These are phyloP conservation scores for Microcos paniculata DNA, from an alignment of 345 rosid genomes.

Conservation along the genomic window DNA sequence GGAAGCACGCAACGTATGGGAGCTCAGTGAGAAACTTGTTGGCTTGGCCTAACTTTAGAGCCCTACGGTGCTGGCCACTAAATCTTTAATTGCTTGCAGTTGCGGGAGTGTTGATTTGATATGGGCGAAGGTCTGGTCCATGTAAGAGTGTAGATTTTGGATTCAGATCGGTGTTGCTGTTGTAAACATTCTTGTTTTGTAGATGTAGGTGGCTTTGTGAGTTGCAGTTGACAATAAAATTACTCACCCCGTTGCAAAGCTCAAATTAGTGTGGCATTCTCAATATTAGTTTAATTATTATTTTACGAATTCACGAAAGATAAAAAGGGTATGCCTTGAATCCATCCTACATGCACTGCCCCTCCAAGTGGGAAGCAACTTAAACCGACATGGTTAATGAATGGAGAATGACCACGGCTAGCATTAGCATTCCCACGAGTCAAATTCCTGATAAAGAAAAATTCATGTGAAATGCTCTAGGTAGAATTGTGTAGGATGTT, in stretches of 20 bases:
- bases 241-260: constrained; percentile 21
- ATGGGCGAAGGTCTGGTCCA: constrained; percentile 6
- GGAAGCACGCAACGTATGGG: constrained; percentile 95
- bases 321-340: background rate
- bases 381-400: background rate
- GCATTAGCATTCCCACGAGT: background rate
- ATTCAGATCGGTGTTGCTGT: constrained; percentile 15
- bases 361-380: background rate
- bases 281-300: background rate
- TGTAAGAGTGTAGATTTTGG: constrained; percentile 5
- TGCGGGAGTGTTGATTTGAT: constrained; percentile 25
- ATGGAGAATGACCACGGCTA: background rate
- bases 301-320: background rate
- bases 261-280: background rate
- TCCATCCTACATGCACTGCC: background rate
- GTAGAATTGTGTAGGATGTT: background rate
- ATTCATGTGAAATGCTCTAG: background rate
- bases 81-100: constrained; percentile 23
- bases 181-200: constrained; percentile 26
- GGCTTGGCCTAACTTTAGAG: constrained; percentile 58
- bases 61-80: background rate
- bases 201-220: constrained; percentile 27
- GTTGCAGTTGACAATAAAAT: constrained; percentile 28
- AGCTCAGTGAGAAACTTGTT: constrained; percentile 92
- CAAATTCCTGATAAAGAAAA: background rate